phyloP scores from a whole-genome alignment of 805 yeast species.

The Lipomyces orientalis region DNA sequence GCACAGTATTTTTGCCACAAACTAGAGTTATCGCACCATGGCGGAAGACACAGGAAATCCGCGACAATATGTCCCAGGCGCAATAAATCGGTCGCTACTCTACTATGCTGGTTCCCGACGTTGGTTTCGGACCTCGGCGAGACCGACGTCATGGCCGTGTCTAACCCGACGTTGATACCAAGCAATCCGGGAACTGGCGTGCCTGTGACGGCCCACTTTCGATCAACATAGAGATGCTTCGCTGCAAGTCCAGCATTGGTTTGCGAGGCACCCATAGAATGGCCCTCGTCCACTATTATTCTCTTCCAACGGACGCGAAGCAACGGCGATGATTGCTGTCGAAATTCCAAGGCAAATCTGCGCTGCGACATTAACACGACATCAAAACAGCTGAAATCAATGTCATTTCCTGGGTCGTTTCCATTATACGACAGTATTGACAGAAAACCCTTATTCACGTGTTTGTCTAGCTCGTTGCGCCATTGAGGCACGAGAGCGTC shows the following conservation, averaged over 20 bases:
- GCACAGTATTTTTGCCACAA: conserved; percentile 56
- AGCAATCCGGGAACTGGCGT: conserved; percentile 78
- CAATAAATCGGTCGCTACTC: conserved; percentile 52
- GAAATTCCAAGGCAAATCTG: conserved; percentile 51
- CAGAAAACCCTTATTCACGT: conserved; percentile 51
- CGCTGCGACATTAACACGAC: conserved; percentile 58
- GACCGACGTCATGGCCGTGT: conserved; percentile 52
- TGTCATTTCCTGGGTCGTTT: conserved; percentile 36
- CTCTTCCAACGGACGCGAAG: conserved; percentile 65
- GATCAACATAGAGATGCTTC: conserved; percentile 57
- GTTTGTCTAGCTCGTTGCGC: conserved; percentile 64
- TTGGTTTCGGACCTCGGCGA: conserved; percentile 27
- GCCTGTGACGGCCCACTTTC: conserved; percentile 77
- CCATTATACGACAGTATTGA: conserved; percentile 41
- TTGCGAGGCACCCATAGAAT: conserved; percentile 60
- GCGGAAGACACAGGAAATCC: conserved; percentile 63
- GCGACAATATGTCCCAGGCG: conserved; percentile 60
- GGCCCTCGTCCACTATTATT: conserved; percentile 77
- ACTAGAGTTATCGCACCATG: conserved; percentile 56
- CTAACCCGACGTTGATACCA: conserved; percentile 44
- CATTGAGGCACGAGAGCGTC: conserved; percentile 72
- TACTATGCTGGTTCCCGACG: conserved; percentile 34
- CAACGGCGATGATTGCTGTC: conserved; percentile 47
- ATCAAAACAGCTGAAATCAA: conserved; percentile 54
- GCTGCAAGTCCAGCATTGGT: conserved; percentile 59